Percentiles rank a stretch among this genome's conserved stretches.
Evolutionary conservation across 2,329 filamentous ascomycete genomes (phyloP).

Genomic region (Phaeosphaeriaceae sp.): DNA sequence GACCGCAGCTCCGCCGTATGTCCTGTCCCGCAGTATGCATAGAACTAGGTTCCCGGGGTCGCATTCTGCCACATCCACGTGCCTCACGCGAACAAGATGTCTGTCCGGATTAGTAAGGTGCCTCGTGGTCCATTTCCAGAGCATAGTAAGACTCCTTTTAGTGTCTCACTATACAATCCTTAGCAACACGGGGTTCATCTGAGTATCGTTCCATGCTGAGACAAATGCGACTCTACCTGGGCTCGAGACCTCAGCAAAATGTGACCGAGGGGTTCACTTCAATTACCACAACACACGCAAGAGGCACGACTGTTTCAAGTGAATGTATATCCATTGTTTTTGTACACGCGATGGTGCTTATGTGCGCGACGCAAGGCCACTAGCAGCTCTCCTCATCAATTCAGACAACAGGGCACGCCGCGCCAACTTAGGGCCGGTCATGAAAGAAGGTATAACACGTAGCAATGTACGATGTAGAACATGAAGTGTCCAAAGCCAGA

Average conservation of each 20-base stretch:
- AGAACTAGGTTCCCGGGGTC: background rate
- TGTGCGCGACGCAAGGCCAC: conserved; percentile 17
- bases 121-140: background rate
- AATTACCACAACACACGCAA: background rate
- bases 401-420: conserved; percentile 22
- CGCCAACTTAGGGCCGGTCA: conserved; percentile 15
- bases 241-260: background rate
- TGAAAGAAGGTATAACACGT: conserved; percentile 21
- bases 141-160: background rate
- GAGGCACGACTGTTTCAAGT: conserved; percentile 4
- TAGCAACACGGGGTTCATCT: background rate
- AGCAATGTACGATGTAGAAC: conserved; percentile 3
- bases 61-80: background rate
- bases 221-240: background rate
- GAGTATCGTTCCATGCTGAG: background rate
- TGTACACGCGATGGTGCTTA: conserved; percentile 17
- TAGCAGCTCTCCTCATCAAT: conserved; percentile 15
- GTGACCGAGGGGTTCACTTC: background rate
- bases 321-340: conserved; percentile 18
- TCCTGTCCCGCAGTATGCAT: background rate
- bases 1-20: background rate
- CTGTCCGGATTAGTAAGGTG: background rate
- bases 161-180: background rate
- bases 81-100: background rate
- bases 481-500: conserved; percentile 9